phyloP scores from a whole-genome alignment of 352 stramenopile species.

The Pythium volutum region DNA sequence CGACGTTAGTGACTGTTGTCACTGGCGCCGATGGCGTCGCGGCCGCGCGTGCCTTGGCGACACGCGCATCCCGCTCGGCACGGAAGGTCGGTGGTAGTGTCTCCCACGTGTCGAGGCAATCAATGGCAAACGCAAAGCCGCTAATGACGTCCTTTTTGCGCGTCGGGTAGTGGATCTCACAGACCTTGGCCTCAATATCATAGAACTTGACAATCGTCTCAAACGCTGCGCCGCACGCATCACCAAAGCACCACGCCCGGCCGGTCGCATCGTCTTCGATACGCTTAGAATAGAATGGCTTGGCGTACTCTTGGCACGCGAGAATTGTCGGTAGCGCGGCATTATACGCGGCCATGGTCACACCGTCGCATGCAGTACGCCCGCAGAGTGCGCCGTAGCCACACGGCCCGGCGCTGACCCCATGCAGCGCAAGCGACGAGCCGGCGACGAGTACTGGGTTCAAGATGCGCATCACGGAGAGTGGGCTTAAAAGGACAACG shows the following conservation, averaged over 20 bases:
- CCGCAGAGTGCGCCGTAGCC: slow-evolving; percentile 13
- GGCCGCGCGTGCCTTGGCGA: not conserved
- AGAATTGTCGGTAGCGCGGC: not conserved
- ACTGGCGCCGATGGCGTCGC: too few species aligned
- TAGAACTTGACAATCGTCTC: slow-evolving; percentile 9
- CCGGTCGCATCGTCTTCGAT: not conserved
- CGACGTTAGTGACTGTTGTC: too few species aligned
- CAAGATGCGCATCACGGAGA: too few species aligned
- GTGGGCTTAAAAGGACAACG: too few species aligned
- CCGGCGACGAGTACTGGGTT: too few species aligned
- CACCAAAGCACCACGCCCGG: not conserved
- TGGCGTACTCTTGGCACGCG: not conserved
- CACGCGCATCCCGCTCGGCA: not conserved
- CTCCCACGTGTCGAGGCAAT: not conserved
- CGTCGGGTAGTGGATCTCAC: slow-evolving; percentile 13
- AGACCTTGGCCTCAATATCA: slow-evolving; percentile 4
- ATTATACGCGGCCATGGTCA: slow-evolving; percentile 8
- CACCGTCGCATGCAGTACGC: not conserved
- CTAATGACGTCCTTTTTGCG: slow-evolving; percentile 1
- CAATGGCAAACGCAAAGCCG: not conserved
- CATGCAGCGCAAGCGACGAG: too few species aligned
- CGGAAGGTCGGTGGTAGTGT: not conserved
- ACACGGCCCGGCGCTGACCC: slow-evolving; percentile 9
- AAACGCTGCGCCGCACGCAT: slow-evolving; percentile 1
- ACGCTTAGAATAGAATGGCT: not conserved